These are phyloP conservation scores for Pythium volutum DNA, from an alignment of 352 stramenopile species.

Conservation along the genomic window DNA sequence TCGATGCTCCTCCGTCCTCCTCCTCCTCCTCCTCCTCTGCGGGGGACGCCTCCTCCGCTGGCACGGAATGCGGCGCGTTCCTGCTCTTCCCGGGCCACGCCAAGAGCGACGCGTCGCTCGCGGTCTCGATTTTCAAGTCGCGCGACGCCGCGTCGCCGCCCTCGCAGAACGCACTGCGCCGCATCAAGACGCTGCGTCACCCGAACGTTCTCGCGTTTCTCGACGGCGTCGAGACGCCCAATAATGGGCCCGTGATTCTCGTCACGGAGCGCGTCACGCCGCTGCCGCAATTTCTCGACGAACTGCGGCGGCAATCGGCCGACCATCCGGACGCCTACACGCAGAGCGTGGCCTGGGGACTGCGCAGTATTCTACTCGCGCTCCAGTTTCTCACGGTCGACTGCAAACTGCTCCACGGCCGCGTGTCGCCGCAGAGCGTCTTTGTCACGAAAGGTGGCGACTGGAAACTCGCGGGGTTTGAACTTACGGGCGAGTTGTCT, in stretches of 20 bases:
- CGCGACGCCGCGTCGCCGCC: constrained; percentile 72
- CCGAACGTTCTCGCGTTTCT: constrained; percentile 92
- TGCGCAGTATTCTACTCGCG: constrained; percentile 90
- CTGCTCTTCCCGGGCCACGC: constrained; percentile 82
- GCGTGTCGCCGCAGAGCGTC: constrained; percentile 86
- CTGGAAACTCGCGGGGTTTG: constrained; percentile 95
- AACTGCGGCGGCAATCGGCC: constrained; percentile 61
- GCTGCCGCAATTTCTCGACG: constrained; percentile 86
- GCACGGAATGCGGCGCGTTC: constrained; percentile 67
- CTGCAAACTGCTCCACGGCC: constrained; percentile 93
- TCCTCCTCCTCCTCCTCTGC: constrained; percentile 25
- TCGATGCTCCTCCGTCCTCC: constrained; percentile 23
- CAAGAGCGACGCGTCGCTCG: constrained; percentile 71
- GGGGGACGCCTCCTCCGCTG: constrained; percentile 27
- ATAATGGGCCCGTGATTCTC: constrained; percentile 89
- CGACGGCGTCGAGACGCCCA: constrained; percentile 69
- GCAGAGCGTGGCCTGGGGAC: constrained; percentile 91
- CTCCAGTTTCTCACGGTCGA: constrained; percentile 93
- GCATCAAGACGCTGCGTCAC: constrained; percentile 93
- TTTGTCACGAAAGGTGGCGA: constrained; percentile 95
- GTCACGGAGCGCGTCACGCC: constrained; percentile 93
- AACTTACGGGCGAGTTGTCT: constrained; percentile 80
- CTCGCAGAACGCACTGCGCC: constrained; percentile 88
- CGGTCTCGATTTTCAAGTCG: constrained; percentile 93
- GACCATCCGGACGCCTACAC: constrained; percentile 51